Conservation (phyloP, 2,329 filamentous ascomycete genomes). For the Aspergillus oerlinghausenensis region DNA sequence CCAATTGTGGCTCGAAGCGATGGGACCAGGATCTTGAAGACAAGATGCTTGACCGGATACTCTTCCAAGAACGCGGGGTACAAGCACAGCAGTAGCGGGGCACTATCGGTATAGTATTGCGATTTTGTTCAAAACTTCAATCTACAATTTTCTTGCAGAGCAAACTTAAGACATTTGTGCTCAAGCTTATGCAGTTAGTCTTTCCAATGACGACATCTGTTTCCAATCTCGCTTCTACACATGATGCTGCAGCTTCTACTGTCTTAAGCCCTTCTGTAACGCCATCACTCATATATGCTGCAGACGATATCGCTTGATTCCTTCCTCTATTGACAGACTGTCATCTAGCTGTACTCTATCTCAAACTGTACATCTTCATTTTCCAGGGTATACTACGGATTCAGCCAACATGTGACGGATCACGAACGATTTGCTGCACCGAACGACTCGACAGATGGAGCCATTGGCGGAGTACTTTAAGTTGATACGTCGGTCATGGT, state of each 20-base stretch:
- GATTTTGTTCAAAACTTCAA: not conserved
- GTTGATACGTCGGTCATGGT: not conserved
- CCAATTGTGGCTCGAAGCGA: not conserved
- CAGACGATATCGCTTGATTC: not conserved
- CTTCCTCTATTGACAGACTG: not conserved
- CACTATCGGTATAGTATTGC: not conserved
- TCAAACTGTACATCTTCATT: not conserved
- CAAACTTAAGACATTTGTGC: not conserved
- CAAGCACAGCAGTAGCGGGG: not conserved
- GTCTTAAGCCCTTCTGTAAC: not conserved
- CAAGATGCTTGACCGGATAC: not conserved
- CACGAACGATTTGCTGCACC: not conserved
- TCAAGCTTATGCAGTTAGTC: not conserved
- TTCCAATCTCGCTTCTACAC: not conserved
- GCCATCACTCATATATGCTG: not conserved
- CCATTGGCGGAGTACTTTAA: not conserved
- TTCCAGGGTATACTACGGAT: not conserved
- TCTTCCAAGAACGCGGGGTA: not conserved
- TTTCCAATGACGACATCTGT: not conserved
- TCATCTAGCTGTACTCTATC: not conserved
- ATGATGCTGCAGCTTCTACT: not conserved
- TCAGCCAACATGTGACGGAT: not conserved
- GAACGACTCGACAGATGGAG: not conserved
- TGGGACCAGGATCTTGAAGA: not conserved
- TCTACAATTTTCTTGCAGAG: not conserved